Evolutionary conservation across 371 early-diverging fungal genomes (phyloP).

Genomic region (Actinomortierella ambigua): DNA sequence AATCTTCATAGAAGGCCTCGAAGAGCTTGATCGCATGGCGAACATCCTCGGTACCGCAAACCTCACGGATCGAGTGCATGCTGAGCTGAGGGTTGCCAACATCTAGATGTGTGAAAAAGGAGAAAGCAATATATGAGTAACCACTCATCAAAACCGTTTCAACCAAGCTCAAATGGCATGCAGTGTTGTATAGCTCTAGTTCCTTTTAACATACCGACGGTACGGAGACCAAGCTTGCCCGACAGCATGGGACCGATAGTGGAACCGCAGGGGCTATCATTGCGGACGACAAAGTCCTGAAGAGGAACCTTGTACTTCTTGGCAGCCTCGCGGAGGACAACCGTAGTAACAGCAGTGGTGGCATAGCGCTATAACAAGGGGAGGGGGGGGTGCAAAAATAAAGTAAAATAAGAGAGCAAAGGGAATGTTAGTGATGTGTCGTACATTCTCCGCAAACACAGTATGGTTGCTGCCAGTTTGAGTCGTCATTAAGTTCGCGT

Average conservation of each 20-base stretch:
- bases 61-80: conserved; percentile 98
- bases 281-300: conserved; percentile 95
- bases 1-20: conserved; percentile 67
- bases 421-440: not conserved
- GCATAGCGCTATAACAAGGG: conserved; percentile 74
- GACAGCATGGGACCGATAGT: conserved; percentile 97
- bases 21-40: conserved; percentile 84
- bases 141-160: too few relatives aligned
- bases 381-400: not conserved
- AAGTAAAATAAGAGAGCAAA: not conserved
- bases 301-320: conserved; percentile 77
- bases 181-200: not conserved
- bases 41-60: conserved; percentile 91
- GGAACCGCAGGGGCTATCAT: conserved; percentile 93
- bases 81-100: conserved; percentile 94
- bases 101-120: conserved; percentile 56
- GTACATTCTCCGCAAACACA: not conserved
- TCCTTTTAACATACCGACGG: conserved; percentile 68
- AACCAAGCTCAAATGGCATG: not conserved
- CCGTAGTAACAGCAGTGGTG: conserved; percentile 87
- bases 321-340: conserved; percentile 83
- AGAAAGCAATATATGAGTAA: too few relatives aligned
- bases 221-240: conserved; percentile 93
- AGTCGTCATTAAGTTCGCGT: too few relatives aligned
- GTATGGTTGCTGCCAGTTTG: too few relatives aligned